phyloP scores from a whole-genome alignment of 768 basidiomycete species.

The Mycena filopes region DNA sequence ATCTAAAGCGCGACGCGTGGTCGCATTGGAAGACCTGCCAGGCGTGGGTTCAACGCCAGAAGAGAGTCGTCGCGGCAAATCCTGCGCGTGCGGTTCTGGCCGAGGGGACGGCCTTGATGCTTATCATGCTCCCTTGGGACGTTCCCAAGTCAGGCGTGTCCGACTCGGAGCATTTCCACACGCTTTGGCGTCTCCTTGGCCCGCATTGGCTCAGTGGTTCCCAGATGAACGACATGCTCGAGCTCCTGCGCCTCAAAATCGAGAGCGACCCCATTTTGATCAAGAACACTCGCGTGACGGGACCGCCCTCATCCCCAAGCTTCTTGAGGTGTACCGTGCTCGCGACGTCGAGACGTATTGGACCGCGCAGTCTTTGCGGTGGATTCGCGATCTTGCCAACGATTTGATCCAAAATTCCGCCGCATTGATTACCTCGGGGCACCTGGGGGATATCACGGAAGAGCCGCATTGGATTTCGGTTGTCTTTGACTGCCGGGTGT shows the following conservation, averaged over 20 bases:
- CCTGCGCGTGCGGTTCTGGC: conserved; percentile 5
- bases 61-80: not conserved
- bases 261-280: not conserved
- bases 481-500: conserved; percentile 4
- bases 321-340: not conserved
- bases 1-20: conserved; percentile 8
- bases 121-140: conserved; percentile 1
- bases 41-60: conserved; percentile 1
- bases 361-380: too few species aligned
- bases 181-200: not conserved
- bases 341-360: too few species aligned
- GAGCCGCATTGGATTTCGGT: conserved; percentile 16
- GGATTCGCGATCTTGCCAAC: not conserved
- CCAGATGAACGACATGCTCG: not conserved
- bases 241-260: not conserved
- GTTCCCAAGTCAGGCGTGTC: not conserved
- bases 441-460: conserved; percentile 4
- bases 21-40: not conserved
- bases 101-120: not conserved
- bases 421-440: not conserved
- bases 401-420: not conserved
- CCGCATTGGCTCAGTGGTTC: not conserved
- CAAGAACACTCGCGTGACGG: not conserved
- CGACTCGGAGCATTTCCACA: not conserved
- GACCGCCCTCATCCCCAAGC: not conserved